Percentiles rank a stretch among this genome's conserved stretches.
Conservation (phyloP, 2,329 filamentous ascomycete species). For the Aspergillus fijiensis region DNA sequence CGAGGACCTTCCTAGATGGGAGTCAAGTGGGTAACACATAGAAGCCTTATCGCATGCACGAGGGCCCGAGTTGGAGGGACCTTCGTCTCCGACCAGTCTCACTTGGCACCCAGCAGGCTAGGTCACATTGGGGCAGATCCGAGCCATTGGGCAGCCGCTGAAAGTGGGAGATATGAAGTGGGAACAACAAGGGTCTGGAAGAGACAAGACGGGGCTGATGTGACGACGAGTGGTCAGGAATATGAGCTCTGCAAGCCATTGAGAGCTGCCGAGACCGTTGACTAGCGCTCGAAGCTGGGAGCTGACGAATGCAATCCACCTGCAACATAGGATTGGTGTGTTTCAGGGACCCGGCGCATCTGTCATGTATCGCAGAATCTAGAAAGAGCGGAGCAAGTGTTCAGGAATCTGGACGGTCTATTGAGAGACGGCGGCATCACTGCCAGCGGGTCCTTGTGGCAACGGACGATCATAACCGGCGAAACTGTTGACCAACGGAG, state of each 20-base stretch:
- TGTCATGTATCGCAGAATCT: constrained; percentile 2
- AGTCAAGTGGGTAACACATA: constrained; percentile 4
- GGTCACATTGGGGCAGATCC: constrained; percentile 3
- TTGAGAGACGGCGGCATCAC: constrained; percentile 1
- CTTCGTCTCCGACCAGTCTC: not conserved
- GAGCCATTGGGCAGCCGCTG: constrained; percentile 4
- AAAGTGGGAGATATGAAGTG: not conserved
- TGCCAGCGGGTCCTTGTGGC: not conserved
- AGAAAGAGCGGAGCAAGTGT: constrained; percentile 3
- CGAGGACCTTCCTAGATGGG: constrained; percentile 5
- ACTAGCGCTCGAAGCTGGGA: not conserved
- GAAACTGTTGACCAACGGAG: not conserved
- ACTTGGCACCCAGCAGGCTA: constrained; percentile 5
- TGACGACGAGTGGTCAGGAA: constrained; percentile 2
- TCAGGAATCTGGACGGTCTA: not conserved
- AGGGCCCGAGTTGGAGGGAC: not conserved
- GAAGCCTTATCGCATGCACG: not conserved
- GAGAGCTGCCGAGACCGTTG: not conserved
- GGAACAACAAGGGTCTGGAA: constrained; percentile 1
- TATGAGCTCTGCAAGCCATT: constrained; percentile 4
- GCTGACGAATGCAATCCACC: constrained; percentile 3
- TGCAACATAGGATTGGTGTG: constrained; percentile 1
- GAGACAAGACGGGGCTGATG: not conserved
- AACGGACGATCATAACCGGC: not conserved
- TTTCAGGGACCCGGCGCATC: not conserved